Percentiles rank a stretch among this genome's conserved stretches.
These are phyloP conservation scores for Pyricularia pennisetigena DNA, from an alignment of 2,329 filamentous ascomycete species.

Conservation along the genomic window DNA sequence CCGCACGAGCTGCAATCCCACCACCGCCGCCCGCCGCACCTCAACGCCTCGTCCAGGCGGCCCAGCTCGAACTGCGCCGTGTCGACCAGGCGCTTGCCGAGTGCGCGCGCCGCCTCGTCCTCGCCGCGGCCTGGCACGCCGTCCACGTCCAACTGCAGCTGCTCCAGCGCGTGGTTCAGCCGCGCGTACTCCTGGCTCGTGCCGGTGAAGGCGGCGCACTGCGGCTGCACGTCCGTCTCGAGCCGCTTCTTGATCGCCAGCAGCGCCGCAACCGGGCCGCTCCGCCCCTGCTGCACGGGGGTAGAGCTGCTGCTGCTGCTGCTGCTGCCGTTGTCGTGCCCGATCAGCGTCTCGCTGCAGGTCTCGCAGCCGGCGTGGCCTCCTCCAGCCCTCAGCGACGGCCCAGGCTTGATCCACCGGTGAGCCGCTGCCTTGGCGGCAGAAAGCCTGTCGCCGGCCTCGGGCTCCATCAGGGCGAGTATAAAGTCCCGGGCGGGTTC, in stretches of 20 bases:
- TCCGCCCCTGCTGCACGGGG: too few species aligned
- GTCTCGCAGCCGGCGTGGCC: neutral
- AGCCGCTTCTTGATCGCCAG: neutral
- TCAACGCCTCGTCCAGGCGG: neutral
- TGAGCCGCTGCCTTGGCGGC: neutral
- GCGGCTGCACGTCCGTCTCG: neutral
- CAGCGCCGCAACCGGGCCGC: neutral
- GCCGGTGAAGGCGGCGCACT: neutral
- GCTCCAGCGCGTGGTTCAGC: neutral
- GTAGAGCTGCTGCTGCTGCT: too few species aligned
- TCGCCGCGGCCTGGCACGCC: neutral
- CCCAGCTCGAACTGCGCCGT: neutral
- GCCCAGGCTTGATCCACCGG: neutral
- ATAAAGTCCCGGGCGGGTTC: neutral
- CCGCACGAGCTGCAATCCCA: neutral
- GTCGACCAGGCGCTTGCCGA: neutral
- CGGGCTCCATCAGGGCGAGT: neutral
- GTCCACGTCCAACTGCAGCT: neutral
- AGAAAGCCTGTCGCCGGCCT: neutral
- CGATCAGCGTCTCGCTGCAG: neutral
- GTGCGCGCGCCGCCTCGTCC: neutral
- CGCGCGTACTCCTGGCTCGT: neutral
- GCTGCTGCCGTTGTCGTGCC: too few species aligned
- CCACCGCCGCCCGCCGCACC: neutral
- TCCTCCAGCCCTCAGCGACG: neutral